phyloP scores from a whole-genome alignment of 495 filamentous ascomycete genomes.

The Tuber aestivum region DNA sequence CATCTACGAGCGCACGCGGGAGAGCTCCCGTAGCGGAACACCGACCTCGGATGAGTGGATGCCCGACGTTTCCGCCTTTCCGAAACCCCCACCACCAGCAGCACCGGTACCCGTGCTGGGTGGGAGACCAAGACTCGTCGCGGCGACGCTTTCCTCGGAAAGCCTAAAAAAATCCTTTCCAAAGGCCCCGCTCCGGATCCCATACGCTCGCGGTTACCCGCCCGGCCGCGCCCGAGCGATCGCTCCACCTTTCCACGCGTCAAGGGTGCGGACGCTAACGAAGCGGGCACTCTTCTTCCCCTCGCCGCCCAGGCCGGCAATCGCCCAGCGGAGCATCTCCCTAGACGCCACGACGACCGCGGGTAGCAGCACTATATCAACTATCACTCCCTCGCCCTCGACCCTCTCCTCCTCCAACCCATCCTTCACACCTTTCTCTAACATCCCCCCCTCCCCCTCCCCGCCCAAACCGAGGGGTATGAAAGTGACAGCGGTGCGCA shows the following conservation, averaged over 20 bases:
- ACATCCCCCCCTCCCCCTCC: background rate
- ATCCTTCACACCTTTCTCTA: background rate
- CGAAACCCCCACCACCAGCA: slow-evolving; percentile 9
- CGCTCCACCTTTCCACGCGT: background rate
- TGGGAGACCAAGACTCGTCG: slow-evolving; percentile 2
- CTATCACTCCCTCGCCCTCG: too few species aligned
- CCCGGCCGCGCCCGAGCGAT: background rate
- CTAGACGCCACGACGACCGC: background rate
- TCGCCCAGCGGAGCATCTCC: slow-evolving; percentile 12
- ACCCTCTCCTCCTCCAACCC: background rate
- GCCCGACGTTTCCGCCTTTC: slow-evolving; percentile 20
- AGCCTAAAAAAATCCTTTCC: slow-evolving; percentile 18
- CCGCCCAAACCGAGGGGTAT: background rate
- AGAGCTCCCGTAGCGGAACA: slow-evolving; percentile 19
- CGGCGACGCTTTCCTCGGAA: slow-evolving; percentile 18
- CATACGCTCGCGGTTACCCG: slow-evolving; percentile 21
- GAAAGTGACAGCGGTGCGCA: slow-evolving; percentile 21
- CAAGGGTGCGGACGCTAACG: slow-evolving; percentile 18
- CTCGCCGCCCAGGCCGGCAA: background rate
- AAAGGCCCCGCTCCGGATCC: slow-evolving; percentile 23
- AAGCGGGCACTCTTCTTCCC: slow-evolving; percentile 33
- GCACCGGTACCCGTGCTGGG: background rate
- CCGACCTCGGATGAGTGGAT: slow-evolving; percentile 26
- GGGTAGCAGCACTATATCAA: background rate
- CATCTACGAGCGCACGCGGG: slow-evolving; percentile 28